Percentiles rank a stretch among this genome's conserved stretches.
Evolutionary conservation across 2,329 filamentous ascomycete species (phyloP).

Genomic region (Nannizzia gypsea): DNA sequence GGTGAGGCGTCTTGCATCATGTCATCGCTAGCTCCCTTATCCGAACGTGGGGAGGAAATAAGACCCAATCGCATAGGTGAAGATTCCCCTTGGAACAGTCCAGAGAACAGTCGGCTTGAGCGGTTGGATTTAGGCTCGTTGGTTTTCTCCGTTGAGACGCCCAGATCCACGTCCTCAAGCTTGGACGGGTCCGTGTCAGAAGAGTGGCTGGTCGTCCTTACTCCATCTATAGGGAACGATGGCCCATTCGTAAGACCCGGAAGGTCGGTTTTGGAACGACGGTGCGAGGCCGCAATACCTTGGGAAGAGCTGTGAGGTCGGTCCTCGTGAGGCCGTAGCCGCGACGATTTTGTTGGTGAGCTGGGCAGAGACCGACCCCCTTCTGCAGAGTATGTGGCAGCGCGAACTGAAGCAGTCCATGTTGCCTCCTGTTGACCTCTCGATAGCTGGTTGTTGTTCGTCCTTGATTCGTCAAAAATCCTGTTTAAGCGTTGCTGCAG

Average conservation of each 20-base stretch:
- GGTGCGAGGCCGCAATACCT: not conserved
- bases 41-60: not conserved
- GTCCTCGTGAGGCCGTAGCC: not conserved
- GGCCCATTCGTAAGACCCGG: not conserved
- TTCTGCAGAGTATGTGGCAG: not conserved
- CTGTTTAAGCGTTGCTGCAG: slow-evolving; percentile 1
- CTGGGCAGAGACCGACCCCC: not conserved
- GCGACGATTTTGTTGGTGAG: not conserved
- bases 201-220: not conserved
- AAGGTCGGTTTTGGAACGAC: slow-evolving; percentile 8
- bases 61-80: slow-evolving; percentile 8
- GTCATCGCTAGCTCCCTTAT: not conserved
- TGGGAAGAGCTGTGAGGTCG: not conserved
- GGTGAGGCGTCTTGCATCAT: not conserved
- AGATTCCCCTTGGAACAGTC: slow-evolving; percentile 14
- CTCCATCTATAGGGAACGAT: not conserved
- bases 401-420: not conserved
- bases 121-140: slow-evolving; percentile 7
- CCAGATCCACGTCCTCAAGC: slow-evolving; percentile 10
- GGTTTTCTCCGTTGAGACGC: slow-evolving; percentile 5
- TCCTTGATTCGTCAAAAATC: slow-evolving; percentile 3
- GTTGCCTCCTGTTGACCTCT: not conserved
- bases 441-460: not conserved
- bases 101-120: slow-evolving; percentile 9
- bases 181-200: not conserved